phyloP scores from a whole-genome alignment of 306 rosid species.

The Castanea mollissima region DNA sequence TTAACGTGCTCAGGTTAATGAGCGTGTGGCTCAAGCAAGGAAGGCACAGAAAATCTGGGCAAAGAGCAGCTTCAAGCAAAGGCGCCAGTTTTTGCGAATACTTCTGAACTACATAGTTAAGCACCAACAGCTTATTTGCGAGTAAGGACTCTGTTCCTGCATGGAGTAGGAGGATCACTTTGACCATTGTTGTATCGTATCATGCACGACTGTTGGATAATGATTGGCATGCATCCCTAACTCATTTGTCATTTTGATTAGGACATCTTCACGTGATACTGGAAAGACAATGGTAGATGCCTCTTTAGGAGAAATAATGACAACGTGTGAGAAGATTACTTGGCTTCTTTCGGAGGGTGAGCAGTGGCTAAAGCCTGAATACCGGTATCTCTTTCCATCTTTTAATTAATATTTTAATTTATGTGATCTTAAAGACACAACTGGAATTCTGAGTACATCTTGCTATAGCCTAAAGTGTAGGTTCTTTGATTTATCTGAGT shows the following conservation, averaged over 20 bases:
- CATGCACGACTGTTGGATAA: slow-evolving; percentile 6
- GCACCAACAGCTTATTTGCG: slow-evolving; percentile 90
- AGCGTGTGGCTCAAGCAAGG: slow-evolving; percentile 74
- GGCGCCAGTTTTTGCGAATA: slow-evolving; percentile 79
- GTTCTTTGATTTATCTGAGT: neutral
- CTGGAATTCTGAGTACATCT: neutral
- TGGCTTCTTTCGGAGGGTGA: slow-evolving; percentile 98
- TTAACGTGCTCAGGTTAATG: slow-evolving; percentile 63
- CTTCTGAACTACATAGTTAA: slow-evolving; percentile 80
- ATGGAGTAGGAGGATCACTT: neutral
- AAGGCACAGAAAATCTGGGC: slow-evolving; percentile 87
- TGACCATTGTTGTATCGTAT: neutral
- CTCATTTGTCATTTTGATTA: slow-evolving; percentile 32
- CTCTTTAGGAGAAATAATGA: slow-evolving; percentile 89
- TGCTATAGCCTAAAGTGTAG: slow-evolving; percentile 1
- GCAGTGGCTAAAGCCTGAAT: slow-evolving; percentile 86
- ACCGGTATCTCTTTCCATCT: slow-evolving; percentile 49
- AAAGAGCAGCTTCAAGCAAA: slow-evolving; percentile 87
- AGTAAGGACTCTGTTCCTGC: slow-evolving; percentile 53
- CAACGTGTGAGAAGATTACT: slow-evolving; percentile 93
- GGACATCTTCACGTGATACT: slow-evolving; percentile 88
- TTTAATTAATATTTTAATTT: slow-evolving; percentile 4
- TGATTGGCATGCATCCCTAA: slow-evolving; percentile 16
- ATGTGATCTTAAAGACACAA: slow-evolving; percentile 9
- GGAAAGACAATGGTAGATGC: slow-evolving; percentile 97